Base-by-base conservation (phyloP, 2,329 filamentous ascomycete genomes). In the Aureobasidium sp. region DNA sequence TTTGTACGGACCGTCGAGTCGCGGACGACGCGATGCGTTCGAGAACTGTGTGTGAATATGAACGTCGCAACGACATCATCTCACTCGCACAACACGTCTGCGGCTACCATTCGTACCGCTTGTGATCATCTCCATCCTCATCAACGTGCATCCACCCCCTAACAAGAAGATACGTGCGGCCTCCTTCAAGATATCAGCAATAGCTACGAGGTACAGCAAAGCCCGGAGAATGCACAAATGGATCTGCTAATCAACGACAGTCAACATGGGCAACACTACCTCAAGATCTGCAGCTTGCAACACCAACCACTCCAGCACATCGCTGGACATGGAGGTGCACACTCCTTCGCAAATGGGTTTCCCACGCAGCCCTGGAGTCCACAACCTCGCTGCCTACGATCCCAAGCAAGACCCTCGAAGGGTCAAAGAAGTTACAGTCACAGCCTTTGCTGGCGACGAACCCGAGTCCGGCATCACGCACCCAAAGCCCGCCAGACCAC, bases 401-500 rank as follows among this genome's bases (percentile, higher is more conserved):
- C 47, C 47, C 7, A 25, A 45, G 3, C 47, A 61, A 16, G 5
- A 11, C 16, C 8, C 5, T 5, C 27, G 8, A 8, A 16, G n/a
- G 10, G 48, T 10, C 8, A 41, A 55, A 11, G 49, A 55, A 41
- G 27, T 45, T 13, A 29, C 34, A 3, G 41, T 51, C 48, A 54
- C 25, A 10, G 48, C 59, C 10, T 61, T 55, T 11, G 36, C 59
- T 29, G 50, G 47, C 11, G 50, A 42, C 16, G 49, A 47, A 16
- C 30, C 21, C 7, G 50, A 54, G n/a, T 37, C 30, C 5, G 62
- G 54, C 37, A 65, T 71, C 34, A 66, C 65, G 10, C 66, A 63
- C 21, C 68, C 69, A 8, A 64, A 64, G 8, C 58, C 59, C 34
- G 49, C 59, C n/a, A 68, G 64, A 44, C 63, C 63, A 34, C 60